Evolutionary conservation across 176 grass and related monocot species (phyloP).

Genomic region (Microstegium vimineum): DNA sequence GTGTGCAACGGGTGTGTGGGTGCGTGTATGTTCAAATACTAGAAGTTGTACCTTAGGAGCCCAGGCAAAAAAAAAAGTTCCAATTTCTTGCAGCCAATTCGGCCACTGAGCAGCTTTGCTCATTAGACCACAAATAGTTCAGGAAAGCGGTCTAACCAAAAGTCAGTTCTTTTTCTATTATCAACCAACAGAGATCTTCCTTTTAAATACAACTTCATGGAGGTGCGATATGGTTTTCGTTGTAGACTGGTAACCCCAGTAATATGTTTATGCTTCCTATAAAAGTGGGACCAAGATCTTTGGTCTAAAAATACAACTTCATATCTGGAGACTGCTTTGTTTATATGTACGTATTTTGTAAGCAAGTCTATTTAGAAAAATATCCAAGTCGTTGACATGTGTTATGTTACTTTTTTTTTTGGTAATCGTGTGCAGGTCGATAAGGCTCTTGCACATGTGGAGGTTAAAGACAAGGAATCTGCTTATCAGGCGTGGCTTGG

Average conservation of each 20-base stretch:
- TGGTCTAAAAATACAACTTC: not conserved
- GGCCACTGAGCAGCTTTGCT: not conserved
- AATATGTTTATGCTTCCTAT: no score
- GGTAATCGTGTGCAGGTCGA: constrained; percentile 47
- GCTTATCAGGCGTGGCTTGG: constrained; percentile 93
- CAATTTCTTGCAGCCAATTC: not conserved
- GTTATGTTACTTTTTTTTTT: constrained; percentile 3
- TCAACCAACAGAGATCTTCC: not conserved
- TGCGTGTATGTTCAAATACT: not conserved
- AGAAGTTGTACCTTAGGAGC: not conserved
- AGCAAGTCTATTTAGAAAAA: not conserved
- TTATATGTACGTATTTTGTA: not conserved
- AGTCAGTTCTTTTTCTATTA: not conserved
- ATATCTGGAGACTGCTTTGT: not conserved
- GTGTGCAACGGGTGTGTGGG: no score
- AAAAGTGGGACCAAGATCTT: not conserved
- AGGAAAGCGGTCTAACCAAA: not conserved
- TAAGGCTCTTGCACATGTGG: constrained; percentile 72
- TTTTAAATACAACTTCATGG: not conserved
- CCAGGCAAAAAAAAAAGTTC: not conserved
- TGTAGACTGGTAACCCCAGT: no score
- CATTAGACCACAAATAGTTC: not conserved
- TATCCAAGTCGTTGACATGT: not conserved
- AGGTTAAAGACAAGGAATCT: constrained; percentile 72
- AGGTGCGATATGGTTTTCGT: not conserved